phyloP scores from a whole-genome alignment of 768 basidiomycete genomes.

The Tricholoma flavovirens region DNA sequence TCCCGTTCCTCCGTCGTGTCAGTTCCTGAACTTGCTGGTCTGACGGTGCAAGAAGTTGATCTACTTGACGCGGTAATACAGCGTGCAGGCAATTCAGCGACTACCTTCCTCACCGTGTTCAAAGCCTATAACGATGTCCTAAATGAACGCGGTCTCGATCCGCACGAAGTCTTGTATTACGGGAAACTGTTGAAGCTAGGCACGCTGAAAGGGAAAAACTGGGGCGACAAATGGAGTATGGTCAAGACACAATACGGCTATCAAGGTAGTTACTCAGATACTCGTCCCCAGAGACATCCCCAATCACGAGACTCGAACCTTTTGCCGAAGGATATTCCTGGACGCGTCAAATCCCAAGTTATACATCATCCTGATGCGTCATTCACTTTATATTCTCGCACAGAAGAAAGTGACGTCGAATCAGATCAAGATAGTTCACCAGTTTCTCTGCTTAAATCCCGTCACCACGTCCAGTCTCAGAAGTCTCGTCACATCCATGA shows the following conservation, averaged over 20 bases:
- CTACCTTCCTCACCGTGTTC: conserved; percentile 76
- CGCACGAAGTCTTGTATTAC: conserved; percentile 77
- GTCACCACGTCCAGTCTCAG: conserved; percentile 5
- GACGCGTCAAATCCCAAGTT: conserved; percentile 2
- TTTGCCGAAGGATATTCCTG: conserved; percentile 1
- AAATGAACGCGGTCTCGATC: conserved; percentile 67
- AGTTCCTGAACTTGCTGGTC: conserved; percentile 44
- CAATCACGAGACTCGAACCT: conserved; percentile 1
- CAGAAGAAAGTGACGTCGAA: conserved; percentile 5
- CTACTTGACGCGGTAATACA: conserved; percentile 71
- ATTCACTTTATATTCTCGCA: conserved; percentile 10
- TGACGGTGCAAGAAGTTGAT: conserved; percentile 54
- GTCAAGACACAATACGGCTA: conserved; percentile 56
- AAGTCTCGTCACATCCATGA: conserved; percentile 7
- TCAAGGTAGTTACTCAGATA: conserved; percentile 12
- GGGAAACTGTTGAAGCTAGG: conserved; percentile 79
- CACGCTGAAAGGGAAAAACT: conserved; percentile 71
- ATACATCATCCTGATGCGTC: conserved; percentile 9
- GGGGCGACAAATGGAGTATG: conserved; percentile 76
- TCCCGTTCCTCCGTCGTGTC: conserved; percentile 37
- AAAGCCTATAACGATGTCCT: conserved; percentile 81
- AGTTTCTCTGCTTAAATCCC: neutral
- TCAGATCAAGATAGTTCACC: neutral
- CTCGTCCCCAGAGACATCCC: neutral
- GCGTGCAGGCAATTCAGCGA: conserved; percentile 61